Percentiles rank a stretch among this genome's conserved stretches.
Evolutionary conservation across 495 filamentous ascomycete species (phyloP).

Genomic region (Penicillium robsamsonii): DNA sequence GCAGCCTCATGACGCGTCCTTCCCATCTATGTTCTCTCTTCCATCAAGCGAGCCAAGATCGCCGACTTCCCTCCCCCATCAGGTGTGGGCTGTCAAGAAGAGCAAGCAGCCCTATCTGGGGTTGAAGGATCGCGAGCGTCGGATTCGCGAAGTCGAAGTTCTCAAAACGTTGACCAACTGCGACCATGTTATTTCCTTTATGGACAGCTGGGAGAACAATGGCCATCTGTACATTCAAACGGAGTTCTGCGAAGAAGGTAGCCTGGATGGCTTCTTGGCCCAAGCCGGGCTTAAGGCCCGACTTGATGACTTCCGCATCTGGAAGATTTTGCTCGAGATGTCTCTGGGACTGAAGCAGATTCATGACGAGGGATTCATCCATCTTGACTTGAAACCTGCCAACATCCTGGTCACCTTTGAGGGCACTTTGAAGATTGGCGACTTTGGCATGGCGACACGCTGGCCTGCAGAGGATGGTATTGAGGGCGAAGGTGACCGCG

Average conservation of each 20-base stretch:
- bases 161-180: conserved; percentile 67
- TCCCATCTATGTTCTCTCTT: conserved; percentile 47
- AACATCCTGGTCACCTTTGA: conserved; percentile 91
- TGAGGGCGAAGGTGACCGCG: conserved; percentile 90
- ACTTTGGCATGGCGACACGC: conserved; percentile 87
- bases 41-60: conserved; percentile 37
- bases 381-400: conserved; percentile 93
- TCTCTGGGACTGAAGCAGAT: conserved; percentile 80
- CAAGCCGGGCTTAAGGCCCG: conserved; percentile 77
- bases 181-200: conserved; percentile 78
- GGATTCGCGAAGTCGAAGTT: conserved; percentile 76
- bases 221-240: conserved; percentile 91
- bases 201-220: conserved; percentile 82
- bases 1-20: conserved; percentile 41
- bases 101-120: conserved; percentile 75
- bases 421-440: conserved; percentile 88
- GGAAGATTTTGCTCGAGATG: conserved; percentile 91
- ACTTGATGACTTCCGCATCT: conserved; percentile 94
- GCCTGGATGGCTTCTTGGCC: conserved; percentile 75
- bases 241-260: conserved; percentile 92
- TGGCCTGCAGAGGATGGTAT: conserved; percentile 74
- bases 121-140: conserved; percentile 67
- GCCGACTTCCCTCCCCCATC: conserved; percentile 43
- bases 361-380: conserved; percentile 83
- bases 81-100: conserved; percentile 92